These are phyloP conservation scores for Pseudomicrostroma phylloplanum DNA, from an alignment of 1,284 basidiomycete genomes.

Conservation along the genomic window DNA sequence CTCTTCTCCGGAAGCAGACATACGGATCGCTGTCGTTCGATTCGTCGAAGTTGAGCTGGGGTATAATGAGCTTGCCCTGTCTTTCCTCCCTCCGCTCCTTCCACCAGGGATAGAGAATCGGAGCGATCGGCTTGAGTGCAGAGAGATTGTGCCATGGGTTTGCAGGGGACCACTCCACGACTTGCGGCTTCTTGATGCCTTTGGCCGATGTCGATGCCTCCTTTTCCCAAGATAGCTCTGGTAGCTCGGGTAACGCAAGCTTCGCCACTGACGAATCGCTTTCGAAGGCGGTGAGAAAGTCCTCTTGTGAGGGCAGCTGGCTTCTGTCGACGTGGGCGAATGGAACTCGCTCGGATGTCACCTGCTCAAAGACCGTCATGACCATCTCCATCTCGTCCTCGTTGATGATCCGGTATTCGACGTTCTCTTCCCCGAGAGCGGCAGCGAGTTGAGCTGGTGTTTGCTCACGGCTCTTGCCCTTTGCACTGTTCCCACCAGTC, in stretches of 20 bases:
- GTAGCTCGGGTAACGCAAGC: conserved; percentile 40
- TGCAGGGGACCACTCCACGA: conserved; percentile 26
- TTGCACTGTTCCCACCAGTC: conserved; percentile 19
- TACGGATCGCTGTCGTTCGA: conserved; percentile 91
- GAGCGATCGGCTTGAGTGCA: conserved; percentile 36
- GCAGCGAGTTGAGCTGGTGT: conserved; percentile 56
- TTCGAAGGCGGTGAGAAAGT: conserved; percentile 40
- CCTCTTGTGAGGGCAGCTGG: conserved; percentile 36
- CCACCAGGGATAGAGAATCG: conserved; percentile 45
- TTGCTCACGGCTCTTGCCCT: conserved; percentile 52
- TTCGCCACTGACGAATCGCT: conserved; percentile 25
- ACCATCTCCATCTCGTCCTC: conserved; percentile 92
- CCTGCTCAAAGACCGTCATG: conserved; percentile 88
- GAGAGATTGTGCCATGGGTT: conserved; percentile 45
- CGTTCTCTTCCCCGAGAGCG: conserved; percentile 51
- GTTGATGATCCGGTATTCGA: conserved; percentile 56
- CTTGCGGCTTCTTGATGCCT: neutral
- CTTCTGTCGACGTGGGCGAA: conserved; percentile 67
- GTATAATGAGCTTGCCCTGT: conserved; percentile 36
- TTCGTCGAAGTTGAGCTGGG: conserved; percentile 64
- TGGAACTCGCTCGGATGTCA: conserved; percentile 80
- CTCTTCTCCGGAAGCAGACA: conserved; percentile 92
- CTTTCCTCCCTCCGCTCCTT: conserved; percentile 43
- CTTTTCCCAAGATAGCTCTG: conserved; percentile 30
- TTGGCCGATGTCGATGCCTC: conserved; percentile 11